A percentile compares a stretch with the other conserved stretches of the same genome.
Conservation (phyloP, 352 stramenopile genomes). For the Phytophthora europaea region DNA sequence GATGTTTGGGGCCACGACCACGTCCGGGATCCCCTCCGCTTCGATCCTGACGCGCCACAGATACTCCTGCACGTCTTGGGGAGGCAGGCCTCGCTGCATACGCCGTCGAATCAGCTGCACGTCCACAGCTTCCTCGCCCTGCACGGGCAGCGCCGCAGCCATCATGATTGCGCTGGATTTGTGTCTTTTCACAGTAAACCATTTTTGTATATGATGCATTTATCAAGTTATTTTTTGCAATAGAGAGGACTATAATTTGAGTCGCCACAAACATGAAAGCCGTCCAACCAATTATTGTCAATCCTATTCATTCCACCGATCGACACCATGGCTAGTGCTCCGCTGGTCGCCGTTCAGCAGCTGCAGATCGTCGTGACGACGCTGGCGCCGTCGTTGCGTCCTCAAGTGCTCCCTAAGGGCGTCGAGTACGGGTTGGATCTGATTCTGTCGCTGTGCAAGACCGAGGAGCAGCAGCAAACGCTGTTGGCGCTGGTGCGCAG, state of each 20-base stretch:
- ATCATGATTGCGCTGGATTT: conserved; percentile 65
- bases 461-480: conserved; percentile 64
- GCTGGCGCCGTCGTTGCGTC: conserved; percentile 63
- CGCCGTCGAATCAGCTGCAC: conserved; percentile 64
- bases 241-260: conserved; percentile 17
- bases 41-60: conserved; percentile 86
- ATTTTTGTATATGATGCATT: conserved; percentile 7
- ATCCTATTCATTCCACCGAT: conserved; percentile 11
- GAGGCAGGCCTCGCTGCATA: conserved; percentile 74
- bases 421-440: conserved; percentile 69
- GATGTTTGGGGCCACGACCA: conserved; percentile 80
- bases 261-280: conserved; percentile 19
- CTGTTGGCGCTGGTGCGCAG: conserved; percentile 56
- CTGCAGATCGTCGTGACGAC: conserved; percentile 65
- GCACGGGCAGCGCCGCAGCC: conserved; percentile 69
- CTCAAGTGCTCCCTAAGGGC: conserved; percentile 79
- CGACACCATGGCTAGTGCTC: conserved; percentile 47
- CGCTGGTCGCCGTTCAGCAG: conserved; percentile 69
- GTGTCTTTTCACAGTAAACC: not conserved
- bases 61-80: conserved; percentile 86
- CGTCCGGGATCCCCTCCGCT: conserved; percentile 79
- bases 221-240: conserved; percentile 12
- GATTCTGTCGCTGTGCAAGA: conserved; percentile 70
- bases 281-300: conserved; percentile 33
- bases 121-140: conserved; percentile 63